Base-by-base conservation (phyloP, 73 alveolate genomes). In the Paramecium octaurelia region DNA sequence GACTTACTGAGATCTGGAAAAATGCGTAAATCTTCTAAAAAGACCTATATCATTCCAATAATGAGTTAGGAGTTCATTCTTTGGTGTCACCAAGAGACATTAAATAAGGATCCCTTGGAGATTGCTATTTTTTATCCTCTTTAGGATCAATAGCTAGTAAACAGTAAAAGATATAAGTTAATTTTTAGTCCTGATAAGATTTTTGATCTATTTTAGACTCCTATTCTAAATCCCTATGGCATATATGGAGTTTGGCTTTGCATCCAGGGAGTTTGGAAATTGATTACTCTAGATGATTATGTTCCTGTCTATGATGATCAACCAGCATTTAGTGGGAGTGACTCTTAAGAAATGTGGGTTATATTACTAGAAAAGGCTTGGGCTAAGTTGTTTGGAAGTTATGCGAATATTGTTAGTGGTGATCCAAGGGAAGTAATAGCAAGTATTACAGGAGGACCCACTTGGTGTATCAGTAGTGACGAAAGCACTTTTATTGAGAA, bases 311-410 rank as follows among this genome's bases (percentile, higher is more conserved):
- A 93, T 80, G 50, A 92, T 23, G 64, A 88, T 21, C 92, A 88
- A 48, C 95, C 88, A 71, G 98, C 98, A 57, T 98, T 98, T 92
- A 86, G 98, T 20, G 92, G 93, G 60, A 96, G 98, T 8, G 86
- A 96, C 88, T 97, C 96, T 50, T 86, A 94, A 24, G 99, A 97
- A 92, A 84, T 97, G 35, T 98, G 99, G 99, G 99, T 98, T 11
- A 95, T 98, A 9, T 57, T 98, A 5, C 92, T 98, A 29, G 99
- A 98, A 94, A 98, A 98, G 93, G 99, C 99, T 2, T 98, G 99
- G 99, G 99, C 99, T 14, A 98, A 98, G 93, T 86, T 97, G 6
- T 96, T 96, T 94, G 99, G 99, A n/a, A 93, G 96, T 85, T 98
- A 98, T 87, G 98, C 95, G 8, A 95, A 97, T 58, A 96, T 98